Evolutionary conservation across 179 eudicot species (phyloP), one percentile per base, ranked within the genome.

Genomic region (Gypsophila paniculata): DNA sequence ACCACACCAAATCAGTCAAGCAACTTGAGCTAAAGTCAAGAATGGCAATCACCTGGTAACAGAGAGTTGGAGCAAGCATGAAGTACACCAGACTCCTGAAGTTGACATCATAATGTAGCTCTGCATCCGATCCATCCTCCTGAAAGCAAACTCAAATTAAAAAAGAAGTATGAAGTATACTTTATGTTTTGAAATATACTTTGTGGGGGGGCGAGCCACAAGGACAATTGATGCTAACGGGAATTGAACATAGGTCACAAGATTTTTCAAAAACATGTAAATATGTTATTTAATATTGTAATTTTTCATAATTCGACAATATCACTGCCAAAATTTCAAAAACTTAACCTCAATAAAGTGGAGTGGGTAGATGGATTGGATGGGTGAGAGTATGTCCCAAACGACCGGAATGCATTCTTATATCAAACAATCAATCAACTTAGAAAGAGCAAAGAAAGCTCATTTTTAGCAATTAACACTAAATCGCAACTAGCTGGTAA

Each of bases 1-100:
- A 22, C 70, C 21, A 21, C 17, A 12, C 54, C 11, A 21, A 44
- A 48, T 6, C 18, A 25, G 13, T 46, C 13, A 39, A 68, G 38
- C 70, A 21, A 10, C 23, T 25, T 25, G 19, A 46, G 52, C 52
- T 18, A 44, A 57, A 23, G 32, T 39, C 36, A 15, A 64, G 68
- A 38, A 55, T 48, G 61, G 19, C 42, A 72, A 22, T 62, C 79
- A 94, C 97, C 99, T 94, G 99, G 82, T 89, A 94, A 82, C 99
- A 94, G 55, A 94, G 75, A 18, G 98, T 93, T 53, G 98, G 98
- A 79, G 97, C 94, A 81, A 93, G 82, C 91, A 94, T 88, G 91
- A 94, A 94, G 87, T 94, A 91, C 61, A 74, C 84, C 81, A 94
- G 76, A 78, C 86, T 85, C 77, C 86, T 85, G 78, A 87, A 86